Evolutionary conservation across 805 yeast species (phyloP), one percentile per base, ranked within the genome.

Genomic region (Priceomyces castillae): DNA sequence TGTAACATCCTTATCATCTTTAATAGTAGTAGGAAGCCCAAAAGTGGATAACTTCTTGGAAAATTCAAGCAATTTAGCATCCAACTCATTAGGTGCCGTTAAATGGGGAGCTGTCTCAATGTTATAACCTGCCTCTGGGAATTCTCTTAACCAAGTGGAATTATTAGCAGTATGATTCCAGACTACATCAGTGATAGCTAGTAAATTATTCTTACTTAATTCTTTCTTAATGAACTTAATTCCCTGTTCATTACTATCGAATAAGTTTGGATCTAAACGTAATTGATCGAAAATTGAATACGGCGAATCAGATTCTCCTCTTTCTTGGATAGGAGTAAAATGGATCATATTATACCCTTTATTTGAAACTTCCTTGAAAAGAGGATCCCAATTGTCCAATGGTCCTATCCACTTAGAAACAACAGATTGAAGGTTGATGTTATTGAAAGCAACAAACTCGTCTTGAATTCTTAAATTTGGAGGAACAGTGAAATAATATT

Each of bases 271-370:
- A 58, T 92, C 98, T 64, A 85, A 90, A 19, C 57, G 62, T 47
- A 89, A 74, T 64, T 94, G 98, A 61, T 92, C 97, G 54, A 68
- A 83, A 42, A 92, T 88, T 3, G 97, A 87, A 59, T 90, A 92
- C 0, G 99, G 99, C 5, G 97, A 90, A 61, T 90, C 78, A 1
- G 96, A 86, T 48, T 76, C 84, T 26, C 99, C 99, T 43, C 98
- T 75, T 49, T 82, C 68, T 64, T 92, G 97, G 52, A 92, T 71
- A 0, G 99, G 99, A 4, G 97, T 90, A 62, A 92, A 92, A 69
- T 92, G 99, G 35, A 94, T 72, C 97, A 92, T 88, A 63, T 94
- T 94, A 69, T 92, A 92, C 16, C 94, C 90, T 63, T 94, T 94
- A 7, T 65, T 59, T 12, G 82, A 65, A 36, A 92, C 76, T 37